Base-by-base conservation (phyloP, 2,329 filamentous ascomycete species). In the Remersonia thermophila region DNA sequence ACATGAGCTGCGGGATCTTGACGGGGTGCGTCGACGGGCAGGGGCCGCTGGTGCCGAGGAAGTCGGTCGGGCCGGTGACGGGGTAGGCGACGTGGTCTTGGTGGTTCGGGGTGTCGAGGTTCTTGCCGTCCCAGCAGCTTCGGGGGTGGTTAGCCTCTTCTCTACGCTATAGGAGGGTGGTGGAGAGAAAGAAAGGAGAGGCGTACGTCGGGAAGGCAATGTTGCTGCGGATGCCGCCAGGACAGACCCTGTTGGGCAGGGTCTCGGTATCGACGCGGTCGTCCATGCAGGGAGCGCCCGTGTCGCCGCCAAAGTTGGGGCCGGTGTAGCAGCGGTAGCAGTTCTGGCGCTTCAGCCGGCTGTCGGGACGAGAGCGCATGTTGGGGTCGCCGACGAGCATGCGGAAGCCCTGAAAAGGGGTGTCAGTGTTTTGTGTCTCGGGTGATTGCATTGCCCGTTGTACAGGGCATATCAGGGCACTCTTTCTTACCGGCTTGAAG, bases 91-190 rank as follows among this genome's bases (percentile, higher is more conserved):
- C 58, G 47, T 62, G 59, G 39, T 54, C 52, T 36, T 63, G 56
- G 51, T 68, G 64, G 49, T 67, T 62, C 8, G 63, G 62, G 15
- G 54, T 58, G 51, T 68, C 65, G 27, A 66, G 56, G 46, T 65
- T 66, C 40, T 57, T 57, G 37, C 65, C 64, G 41, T 67, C 63
- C 64, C 65, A 67, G 55, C 65, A 67, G 18, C 62, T 65, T n/a
- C n/a, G n/a, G n/a, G n/a, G n/a, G 32, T 11, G 69, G 37, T 72
- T 35, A n/a, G n/a, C n/a, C n/a, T 58, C 58, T 43, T 77, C 72
- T 2, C 72, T 72, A n/a, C n/a, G n/a, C n/a, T n/a, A n/a, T n/a
- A n/a, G n/a, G n/a, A 40, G 77, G 45, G 45, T 42, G 77, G 71
- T 2, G 72, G 73, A 41, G 77, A 46, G 3, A 20, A 12, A 11